Evolutionary conservation across 2,329 filamentous ascomycete genomes (phyloP), one percentile per base, ranked within the genome.

Genomic region (Verticillium nubilum): DNA sequence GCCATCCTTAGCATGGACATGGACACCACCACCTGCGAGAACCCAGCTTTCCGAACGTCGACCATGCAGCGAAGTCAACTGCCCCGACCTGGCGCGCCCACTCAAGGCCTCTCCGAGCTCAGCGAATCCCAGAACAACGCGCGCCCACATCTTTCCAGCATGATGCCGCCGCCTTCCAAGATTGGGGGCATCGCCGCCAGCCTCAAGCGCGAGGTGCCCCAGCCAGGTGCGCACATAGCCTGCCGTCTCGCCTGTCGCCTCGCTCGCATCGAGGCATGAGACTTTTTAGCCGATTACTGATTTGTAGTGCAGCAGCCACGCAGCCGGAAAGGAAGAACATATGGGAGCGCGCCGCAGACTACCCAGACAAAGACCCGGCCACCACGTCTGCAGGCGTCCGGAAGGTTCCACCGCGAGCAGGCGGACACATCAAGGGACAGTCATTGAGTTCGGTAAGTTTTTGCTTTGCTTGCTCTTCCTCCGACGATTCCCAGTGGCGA

Each of bases 271-370:
- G 33, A 37, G 33, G 15, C 33, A 37, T 19, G n/a, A 13, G n/a
- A n/a, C 17, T 37, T 17, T 13, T 35, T 29, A 26, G 37, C 37
- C 42, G 28, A 17, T 55, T 33, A 53, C 59, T 61, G 59, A 62
- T 59, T 56, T 60, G 60, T 56, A 54, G 63, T 86, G 84, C 79
- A 57, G 65, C 74, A 25, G 78, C 84, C 66, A 78, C 85, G 23
- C 80, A 85, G 56, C 67, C 84, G 3, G 89, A 89, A 72, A 79
- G 86, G 59, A 86, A 85, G 67, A 84, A 82, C 15, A 72, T 87
- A 27, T 73, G 72, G 23, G 83, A 87, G 59, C 77, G 78, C 64
- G 83, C 80, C 31, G 80, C 72, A 62, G 85, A 88, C 61, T 80
- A 78, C 61, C 71, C 74, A 19, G 47, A 75, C 31, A 77, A 72